Base-by-base conservation (phyloP, 495 filamentous ascomycete species). In the Penicillium fimorum region DNA sequence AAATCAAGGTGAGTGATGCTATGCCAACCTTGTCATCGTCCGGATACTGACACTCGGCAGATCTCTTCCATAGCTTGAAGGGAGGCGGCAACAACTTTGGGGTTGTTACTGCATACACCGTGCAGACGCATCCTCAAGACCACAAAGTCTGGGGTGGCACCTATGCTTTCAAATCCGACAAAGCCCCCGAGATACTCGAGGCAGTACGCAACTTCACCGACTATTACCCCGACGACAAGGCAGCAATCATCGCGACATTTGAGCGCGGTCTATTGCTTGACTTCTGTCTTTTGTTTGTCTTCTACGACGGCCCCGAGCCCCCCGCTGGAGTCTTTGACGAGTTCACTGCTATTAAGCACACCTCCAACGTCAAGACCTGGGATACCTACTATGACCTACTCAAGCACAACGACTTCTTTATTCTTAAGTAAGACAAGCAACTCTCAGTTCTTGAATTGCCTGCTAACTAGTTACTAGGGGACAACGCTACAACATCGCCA, bases 251-350 rank as follows among this genome's bases (percentile, higher is more conserved):
- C 42, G 58, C 79, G 53, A 85, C 83, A 0, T 68, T 77, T 0
- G 77, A 84, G 60, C 69, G 79, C n/a, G 74, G 79, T 0, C 66
- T 71, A 2, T 40, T 79, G 0, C 43, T 84, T 50, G 75, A 83
- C n/a, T 70, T 78, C 27, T 84, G 81, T 79, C 77, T 84, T 47
- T 63, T 85, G 56, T 87, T 85, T 60, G 57, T 84, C n/a, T 87
- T 84, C 72, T 85, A 85, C 59, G 79, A 87, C 46, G 83, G 82
- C 4, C 75, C 80, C 0, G 70, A 77, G 47, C 81, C 81, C 12
- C 82, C 83, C 2, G 59, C 70, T 13, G 79, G 74, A 5, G 73
- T 82, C 8, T 87, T 87, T 54, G 71, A 79, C 49, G 77, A 76
- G 53, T 84, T 87, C 69, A 79, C 76, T 7, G 70, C 64, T 33